phyloP scores from a whole-genome alignment of 1,284 basidiomycete species.

The Ustilago hordei region DNA sequence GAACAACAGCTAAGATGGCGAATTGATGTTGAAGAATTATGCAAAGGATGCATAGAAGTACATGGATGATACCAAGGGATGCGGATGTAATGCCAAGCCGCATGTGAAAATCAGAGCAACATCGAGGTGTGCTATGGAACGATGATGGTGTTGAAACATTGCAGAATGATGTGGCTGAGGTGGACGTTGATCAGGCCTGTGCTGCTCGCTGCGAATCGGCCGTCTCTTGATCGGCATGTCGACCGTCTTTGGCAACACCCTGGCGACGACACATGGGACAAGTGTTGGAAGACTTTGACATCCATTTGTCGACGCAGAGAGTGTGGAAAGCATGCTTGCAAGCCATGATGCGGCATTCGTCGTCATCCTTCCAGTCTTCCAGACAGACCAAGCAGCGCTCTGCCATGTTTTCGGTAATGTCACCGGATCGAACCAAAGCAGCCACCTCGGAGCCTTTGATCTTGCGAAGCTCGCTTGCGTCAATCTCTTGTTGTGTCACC shows the following conservation, averaged over 20 bases:
- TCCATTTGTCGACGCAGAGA: constrained; percentile 59
- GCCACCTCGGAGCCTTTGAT: constrained; percentile 51
- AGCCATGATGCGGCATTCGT: constrained; percentile 57
- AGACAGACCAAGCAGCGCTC: constrained; percentile 66
- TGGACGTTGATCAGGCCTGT: constrained; percentile 14
- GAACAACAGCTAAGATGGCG: neutral
- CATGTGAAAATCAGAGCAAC: neutral
- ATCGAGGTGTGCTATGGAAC: neutral
- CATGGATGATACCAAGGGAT: constrained; percentile 17
- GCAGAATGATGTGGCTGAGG: neutral
- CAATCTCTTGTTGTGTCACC: constrained; percentile 61
- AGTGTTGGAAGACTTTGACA: constrained; percentile 60
- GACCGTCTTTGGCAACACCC: constrained; percentile 50
- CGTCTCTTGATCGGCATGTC: constrained; percentile 41
- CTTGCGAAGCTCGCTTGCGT: constrained; percentile 49
- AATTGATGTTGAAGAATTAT: neutral
- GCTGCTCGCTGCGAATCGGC: constrained; percentile 47
- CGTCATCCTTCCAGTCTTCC: constrained; percentile 64
- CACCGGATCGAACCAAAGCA: constrained; percentile 29
- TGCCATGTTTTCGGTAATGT: constrained; percentile 62
- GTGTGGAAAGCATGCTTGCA: constrained; percentile 66
- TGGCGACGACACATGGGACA: constrained; percentile 61
- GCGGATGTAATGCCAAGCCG: constrained; percentile 1
- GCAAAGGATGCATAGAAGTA: constrained; percentile 35
- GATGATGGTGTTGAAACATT: neutral